A percentile compares a stretch with the other conserved stretches of the same genome.
phyloP scores from a whole-genome alignment of 2,329 filamentous ascomycete species.

The Pyricularia sp. region DNA sequence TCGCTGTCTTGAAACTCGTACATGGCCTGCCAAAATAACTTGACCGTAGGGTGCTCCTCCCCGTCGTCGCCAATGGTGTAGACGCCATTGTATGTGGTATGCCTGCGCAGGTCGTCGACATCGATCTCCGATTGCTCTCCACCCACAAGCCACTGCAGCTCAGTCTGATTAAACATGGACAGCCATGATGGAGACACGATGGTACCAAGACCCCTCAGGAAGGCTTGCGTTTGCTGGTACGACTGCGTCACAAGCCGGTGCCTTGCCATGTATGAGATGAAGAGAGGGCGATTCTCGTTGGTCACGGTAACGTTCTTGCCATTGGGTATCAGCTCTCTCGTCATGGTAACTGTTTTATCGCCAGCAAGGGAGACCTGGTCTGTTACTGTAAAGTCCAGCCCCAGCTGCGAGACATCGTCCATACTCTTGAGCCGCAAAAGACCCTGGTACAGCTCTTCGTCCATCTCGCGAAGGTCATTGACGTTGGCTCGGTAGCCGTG shows the following conservation, averaged over 20 bases:
- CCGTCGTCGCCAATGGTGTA: conserved; percentile 87
- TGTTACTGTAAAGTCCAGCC: conserved; percentile 81
- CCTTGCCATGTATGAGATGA: conserved; percentile 83
- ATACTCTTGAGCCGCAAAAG: conserved; percentile 80
- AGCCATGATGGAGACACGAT: conserved; percentile 93
- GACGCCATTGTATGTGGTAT: conserved; percentile 81
- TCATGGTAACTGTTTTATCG: conserved; percentile 45
- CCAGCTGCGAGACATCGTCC: conserved; percentile 67
- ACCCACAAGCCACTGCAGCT: conserved; percentile 86
- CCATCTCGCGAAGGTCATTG: conserved; percentile 87
- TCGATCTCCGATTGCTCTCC: conserved; percentile 82
- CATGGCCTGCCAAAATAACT: conserved; percentile 90
- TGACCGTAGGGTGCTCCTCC: conserved; percentile 73
- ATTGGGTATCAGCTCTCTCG: conserved; percentile 65
- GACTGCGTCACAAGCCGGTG: conserved; percentile 80
- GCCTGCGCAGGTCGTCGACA: conserved; percentile 70
- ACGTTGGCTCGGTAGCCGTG: conserved; percentile 80
- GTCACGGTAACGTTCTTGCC: conserved; percentile 74
- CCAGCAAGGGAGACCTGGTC: conserved; percentile 48
- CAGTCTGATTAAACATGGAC: conserved; percentile 96
- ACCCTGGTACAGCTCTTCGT: conserved; percentile 83
- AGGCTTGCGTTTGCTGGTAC: conserved; percentile 72
- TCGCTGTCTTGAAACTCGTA: conserved; percentile 64
- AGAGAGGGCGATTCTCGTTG: conserved; percentile 87
- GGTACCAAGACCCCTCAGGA: conserved; percentile 72